A percentile compares a stretch with the other conserved stretches of the same genome.
These are phyloP conservation scores for Albizia julibrissin DNA, from an alignment of 306 rosid species.

Conservation along the genomic window DNA sequence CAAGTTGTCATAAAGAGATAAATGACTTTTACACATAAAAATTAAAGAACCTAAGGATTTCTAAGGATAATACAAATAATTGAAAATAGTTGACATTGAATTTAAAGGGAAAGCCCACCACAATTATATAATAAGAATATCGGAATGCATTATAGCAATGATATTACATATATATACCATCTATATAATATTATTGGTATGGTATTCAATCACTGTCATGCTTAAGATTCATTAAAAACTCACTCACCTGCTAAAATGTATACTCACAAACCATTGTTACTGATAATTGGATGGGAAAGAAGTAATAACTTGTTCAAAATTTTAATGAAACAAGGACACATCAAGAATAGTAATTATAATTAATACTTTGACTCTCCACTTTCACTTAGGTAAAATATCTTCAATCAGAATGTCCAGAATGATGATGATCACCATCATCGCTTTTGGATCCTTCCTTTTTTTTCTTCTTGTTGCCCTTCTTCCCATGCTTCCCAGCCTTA, in stretches of 20 bases:
- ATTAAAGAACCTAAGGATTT: neutral
- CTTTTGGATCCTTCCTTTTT: slow-evolving; percentile 41
- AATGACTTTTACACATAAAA: neutral
- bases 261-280: neutral
- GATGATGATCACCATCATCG: slow-evolving; percentile 15
- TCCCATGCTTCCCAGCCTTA: slow-evolving; percentile 23
- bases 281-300: neutral
- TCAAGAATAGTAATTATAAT: neutral
- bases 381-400: neutral
- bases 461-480: slow-evolving; percentile 42
- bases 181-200: neutral
- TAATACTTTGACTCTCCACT: neutral
- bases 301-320: neutral
- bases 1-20: too few species aligned
- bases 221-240: neutral
- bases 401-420: neutral
- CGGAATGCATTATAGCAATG: neutral
- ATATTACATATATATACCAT: neutral
- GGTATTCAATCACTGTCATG: neutral
- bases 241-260: neutral
- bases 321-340: neutral
- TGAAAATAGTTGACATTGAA: neutral
- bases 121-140: neutral
- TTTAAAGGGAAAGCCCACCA: neutral
- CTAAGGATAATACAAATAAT: neutral